phyloP scores from a whole-genome alignment of 805 yeast species.

The Saccharomycopsis oosterbeekiorum region DNA sequence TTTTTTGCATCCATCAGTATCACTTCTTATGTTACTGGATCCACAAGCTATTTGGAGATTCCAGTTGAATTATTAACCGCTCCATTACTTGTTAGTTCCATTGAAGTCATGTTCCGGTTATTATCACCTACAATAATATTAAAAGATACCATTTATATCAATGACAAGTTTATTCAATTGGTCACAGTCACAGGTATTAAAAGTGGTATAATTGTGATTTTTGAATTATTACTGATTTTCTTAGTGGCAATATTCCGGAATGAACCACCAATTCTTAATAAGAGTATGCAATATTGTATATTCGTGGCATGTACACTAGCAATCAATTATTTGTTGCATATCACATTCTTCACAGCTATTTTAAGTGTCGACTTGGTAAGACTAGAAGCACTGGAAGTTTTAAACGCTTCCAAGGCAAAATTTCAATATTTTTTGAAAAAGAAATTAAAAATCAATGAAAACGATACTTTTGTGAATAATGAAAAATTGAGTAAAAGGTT shows the following conservation, averaged over 20 bases:
- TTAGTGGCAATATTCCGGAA: conserved; percentile 25
- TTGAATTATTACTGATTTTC: conserved; percentile 23
- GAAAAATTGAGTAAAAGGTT: neutral
- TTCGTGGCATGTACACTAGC: conserved; percentile 40
- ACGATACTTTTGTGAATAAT: neutral
- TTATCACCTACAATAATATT: conserved; percentile 31
- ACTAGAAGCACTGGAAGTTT: conserved; percentile 29
- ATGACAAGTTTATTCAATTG: conserved; percentile 31
- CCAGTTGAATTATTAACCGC: conserved; percentile 35
- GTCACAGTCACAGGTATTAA: conserved; percentile 29
- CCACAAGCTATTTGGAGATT: conserved; percentile 25
- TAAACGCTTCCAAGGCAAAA: conserved; percentile 10
- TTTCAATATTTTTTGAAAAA: neutral
- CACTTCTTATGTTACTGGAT: conserved; percentile 30
- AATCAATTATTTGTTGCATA: conserved; percentile 50
- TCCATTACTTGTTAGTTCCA: conserved; percentile 32
- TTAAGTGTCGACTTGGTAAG: conserved; percentile 59
- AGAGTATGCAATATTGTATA: conserved; percentile 29
- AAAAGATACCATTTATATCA: conserved; percentile 29
- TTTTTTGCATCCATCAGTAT: conserved; percentile 35
- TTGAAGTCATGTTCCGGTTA: conserved; percentile 41
- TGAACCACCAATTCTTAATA: conserved; percentile 22
- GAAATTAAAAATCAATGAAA: neutral
- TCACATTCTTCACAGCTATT: conserved; percentile 56
- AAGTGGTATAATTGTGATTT: conserved; percentile 29